A percentile compares a stretch with the other conserved stretches of the same genome.
Evolutionary conservation across 495 filamentous ascomycete genomes (phyloP).

Genomic region (Hyphodiscus hymeniophilus): DNA sequence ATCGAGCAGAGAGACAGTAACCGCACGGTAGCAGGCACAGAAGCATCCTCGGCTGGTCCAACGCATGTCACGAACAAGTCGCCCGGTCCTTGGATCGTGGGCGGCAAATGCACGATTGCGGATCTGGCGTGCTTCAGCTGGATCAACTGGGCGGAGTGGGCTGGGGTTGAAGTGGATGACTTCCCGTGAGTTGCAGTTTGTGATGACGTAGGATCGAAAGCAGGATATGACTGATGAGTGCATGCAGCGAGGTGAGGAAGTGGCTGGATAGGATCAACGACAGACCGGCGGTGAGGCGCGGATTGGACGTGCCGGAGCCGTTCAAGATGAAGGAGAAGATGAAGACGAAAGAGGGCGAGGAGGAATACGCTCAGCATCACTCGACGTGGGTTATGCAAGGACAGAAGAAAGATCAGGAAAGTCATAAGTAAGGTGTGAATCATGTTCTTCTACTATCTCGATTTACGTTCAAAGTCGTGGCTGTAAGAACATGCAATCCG

Average conservation of each 20-base stretch:
- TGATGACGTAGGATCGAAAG: background rate
- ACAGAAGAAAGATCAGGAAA: constrained; percentile 23
- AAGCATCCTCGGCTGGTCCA: constrained; percentile 3
- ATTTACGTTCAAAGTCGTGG: no score
- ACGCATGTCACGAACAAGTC: background rate
- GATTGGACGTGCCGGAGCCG: constrained; percentile 61
- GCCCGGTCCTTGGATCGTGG: constrained; percentile 55
- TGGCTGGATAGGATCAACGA: constrained; percentile 57
- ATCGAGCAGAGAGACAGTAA: constrained; percentile 39
- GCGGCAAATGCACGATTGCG: constrained; percentile 70
- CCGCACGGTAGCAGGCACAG: constrained; percentile 7
- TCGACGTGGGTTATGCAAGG: constrained; percentile 27
- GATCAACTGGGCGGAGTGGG: constrained; percentile 51
- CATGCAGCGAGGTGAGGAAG: constrained; percentile 33
- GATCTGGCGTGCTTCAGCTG: constrained; percentile 79
- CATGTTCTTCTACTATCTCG: no score
- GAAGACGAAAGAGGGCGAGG: constrained; percentile 24
- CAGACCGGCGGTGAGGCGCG: constrained; percentile 63
- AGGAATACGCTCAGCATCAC: constrained; percentile 24
- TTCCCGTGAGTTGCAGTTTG: constrained; percentile 44
- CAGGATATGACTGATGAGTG: background rate
- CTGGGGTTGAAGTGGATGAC: constrained; percentile 62
- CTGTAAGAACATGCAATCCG: no score
- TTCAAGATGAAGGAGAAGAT: constrained; percentile 29
- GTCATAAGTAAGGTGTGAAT: constrained; percentile 15